A percentile compares a stretch with the other conserved stretches of the same genome.
Conservation (phyloP, 2,329 filamentous ascomycete genomes). For the Exophiala oligosperma region DNA sequence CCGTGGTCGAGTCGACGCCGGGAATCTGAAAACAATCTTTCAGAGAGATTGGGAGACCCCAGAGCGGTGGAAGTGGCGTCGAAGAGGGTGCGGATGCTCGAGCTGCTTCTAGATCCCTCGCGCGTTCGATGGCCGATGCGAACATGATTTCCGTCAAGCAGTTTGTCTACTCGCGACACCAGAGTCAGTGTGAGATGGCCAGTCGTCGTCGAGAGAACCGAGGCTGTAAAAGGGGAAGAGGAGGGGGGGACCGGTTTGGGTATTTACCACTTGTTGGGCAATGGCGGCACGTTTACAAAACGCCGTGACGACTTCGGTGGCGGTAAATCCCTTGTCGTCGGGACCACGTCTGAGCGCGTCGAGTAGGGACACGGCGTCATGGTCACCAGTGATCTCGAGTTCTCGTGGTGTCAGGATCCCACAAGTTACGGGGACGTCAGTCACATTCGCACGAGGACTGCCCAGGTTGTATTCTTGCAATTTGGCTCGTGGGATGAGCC, state of each 20-base stretch:
- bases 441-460: constrained; percentile 32
- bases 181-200: neutral
- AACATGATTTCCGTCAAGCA: constrained; percentile 48
- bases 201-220: neutral
- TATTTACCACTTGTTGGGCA: constrained; percentile 45
- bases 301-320: constrained; percentile 37
- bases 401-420: constrained; percentile 47
- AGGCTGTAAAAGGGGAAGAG: neutral
- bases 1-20: constrained; percentile 32
- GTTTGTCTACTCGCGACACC: constrained; percentile 13
- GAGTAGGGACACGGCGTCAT: constrained; percentile 43
- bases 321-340: neutral
- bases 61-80: constrained; percentile 9
- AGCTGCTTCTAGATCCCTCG: constrained; percentile 67
- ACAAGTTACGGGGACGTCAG: constrained; percentile 37
- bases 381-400: constrained; percentile 48
- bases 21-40: constrained; percentile 31
- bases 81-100: constrained; percentile 64
- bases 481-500: constrained; percentile 33
- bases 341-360: constrained; percentile 7
- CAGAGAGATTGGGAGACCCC: constrained; percentile 18
- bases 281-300: constrained; percentile 43
- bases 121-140: constrained; percentile 43
- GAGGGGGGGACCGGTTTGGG: too few species aligned
- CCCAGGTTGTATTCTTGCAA: constrained; percentile 13